These are phyloP conservation scores for Sphaceloma murrayae DNA, from an alignment of 2,329 filamentous ascomycete genomes.

Conservation along the genomic window DNA sequence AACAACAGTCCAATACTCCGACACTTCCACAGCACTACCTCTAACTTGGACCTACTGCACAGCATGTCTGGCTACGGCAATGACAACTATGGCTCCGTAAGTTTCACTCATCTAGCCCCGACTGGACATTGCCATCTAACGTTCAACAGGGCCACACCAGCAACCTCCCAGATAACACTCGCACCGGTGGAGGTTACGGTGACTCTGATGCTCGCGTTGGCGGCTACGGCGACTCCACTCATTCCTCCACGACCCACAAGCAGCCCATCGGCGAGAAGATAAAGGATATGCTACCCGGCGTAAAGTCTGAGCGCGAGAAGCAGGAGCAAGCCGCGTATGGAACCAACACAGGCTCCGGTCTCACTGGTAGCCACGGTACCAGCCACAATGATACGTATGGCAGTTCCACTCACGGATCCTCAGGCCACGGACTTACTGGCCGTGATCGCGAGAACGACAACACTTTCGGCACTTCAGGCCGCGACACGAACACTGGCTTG, in stretches of 20 bases:
- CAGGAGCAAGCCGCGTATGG: too few species aligned
- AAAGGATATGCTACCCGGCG: conserved; percentile 5
- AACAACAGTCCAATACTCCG: neutral
- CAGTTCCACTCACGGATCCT: conserved; percentile 13
- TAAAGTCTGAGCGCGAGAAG: neutral
- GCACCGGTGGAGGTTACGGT: conserved; percentile 11
- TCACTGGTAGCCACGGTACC: neutral
- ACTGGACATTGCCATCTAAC: neutral
- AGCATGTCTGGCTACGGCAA: conserved; percentile 17
- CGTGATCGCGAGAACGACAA: conserved; percentile 1
- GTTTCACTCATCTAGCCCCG: neutral
- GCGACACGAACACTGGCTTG: conserved; percentile 2
- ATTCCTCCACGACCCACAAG: too few species aligned
- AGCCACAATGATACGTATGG: conserved; percentile 20
- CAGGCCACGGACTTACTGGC: neutral
- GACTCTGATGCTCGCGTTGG: too few species aligned
- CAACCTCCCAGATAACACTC: conserved; percentile 15
- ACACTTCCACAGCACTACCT: neutral
- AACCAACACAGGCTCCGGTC: neutral
- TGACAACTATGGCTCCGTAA: conserved; percentile 7
- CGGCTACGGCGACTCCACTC: too few species aligned
- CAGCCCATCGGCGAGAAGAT: conserved; percentile 14
- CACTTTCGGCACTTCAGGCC: conserved; percentile 20
- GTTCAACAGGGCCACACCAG: conserved; percentile 7
- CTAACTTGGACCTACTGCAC: neutral